Evolutionary conservation across 2,329 filamentous ascomycete species (phyloP), one percentile per base, ranked within the genome.

Genomic region (Diplodia seriata): DNA sequence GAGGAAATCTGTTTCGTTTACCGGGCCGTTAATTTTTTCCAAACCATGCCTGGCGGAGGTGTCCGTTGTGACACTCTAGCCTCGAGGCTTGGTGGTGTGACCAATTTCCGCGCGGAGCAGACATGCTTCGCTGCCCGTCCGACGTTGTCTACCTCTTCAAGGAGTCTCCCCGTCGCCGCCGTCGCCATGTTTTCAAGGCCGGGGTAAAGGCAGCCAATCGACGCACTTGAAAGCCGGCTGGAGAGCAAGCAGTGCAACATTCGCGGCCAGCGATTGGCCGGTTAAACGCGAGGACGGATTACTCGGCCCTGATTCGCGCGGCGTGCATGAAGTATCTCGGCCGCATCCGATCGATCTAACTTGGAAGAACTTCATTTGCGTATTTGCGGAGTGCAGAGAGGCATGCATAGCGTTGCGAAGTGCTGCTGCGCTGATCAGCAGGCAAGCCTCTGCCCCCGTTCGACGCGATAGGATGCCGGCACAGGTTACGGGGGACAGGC

Each of bases 31-130:
- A 11, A 18, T 6, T n/a, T 61, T 36, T 15, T 4, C 36, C 31
- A 15, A n/a, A 36, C n/a, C 15, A 11, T 11, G 7, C 2, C 31
- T 23, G 38, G 56, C 29, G 23, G 38, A 3, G 43, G n/a, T 23
- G 59, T 51, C 38, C n/a, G 12, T 51, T 31, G 59, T 63, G 15
- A 36, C 47, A 50, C 47, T 1, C 47, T 18, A 14, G 15, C 23
- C 59, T 63, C 59, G 59, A 63, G 59, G 59, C 47, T 38, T 49
- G 18, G 11, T 51, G 29, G 57, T 49, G 26, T 63, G 31, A 38
- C 59, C 50, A 50, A 63, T 55, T 63, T 51, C 18, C 9, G 31
- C 47, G 36, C 15, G 38, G 20, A 43, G 20, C 18, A 57, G 36
- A 4, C 36, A 59, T 11, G 26, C 18, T 26, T n/a, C 6, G 31